Percentiles rank a stretch among this genome's conserved stretches.
Conservation (phyloP, 2,329 filamentous ascomycete genomes). For the Paramyrothecium roridum region DNA sequence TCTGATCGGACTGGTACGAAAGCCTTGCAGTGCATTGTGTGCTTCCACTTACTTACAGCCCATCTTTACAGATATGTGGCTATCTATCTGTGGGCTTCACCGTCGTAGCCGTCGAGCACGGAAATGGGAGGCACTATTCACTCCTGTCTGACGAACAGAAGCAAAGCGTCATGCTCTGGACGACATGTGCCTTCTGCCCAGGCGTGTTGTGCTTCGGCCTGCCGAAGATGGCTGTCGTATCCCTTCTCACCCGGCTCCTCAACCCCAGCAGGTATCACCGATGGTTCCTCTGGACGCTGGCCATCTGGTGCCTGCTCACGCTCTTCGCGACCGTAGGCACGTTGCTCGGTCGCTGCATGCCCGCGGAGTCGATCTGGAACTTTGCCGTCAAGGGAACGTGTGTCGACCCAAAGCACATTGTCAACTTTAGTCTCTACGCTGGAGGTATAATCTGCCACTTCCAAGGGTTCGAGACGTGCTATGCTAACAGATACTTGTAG, state of each 20-base stretch:
- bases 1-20: conserved; percentile 7
- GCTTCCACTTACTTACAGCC: background rate
- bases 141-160: conserved; percentile 24
- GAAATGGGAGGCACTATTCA: conserved; percentile 35
- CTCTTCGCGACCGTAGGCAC: conserved; percentile 33
- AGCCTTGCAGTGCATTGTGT: no score
- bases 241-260: conserved; percentile 32
- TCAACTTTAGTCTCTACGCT: conserved; percentile 35
- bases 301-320: conserved; percentile 21
- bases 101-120: conserved; percentile 28
- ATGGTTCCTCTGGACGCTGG: conserved; percentile 33
- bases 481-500: conserved; percentile 8
- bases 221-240: conserved; percentile 38
- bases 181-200: conserved; percentile 30
- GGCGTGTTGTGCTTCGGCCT: conserved; percentile 35
- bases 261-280: conserved; percentile 29
- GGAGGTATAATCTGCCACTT: conserved; percentile 25
- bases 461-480: background rate
- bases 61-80: conserved; percentile 20
- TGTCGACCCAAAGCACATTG: conserved; percentile 19
- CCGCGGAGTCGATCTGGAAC: conserved; percentile 35
- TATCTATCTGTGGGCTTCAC: conserved; percentile 30
- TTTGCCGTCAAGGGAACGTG: conserved; percentile 28
- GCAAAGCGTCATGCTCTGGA: conserved; percentile 28
- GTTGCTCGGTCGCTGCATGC: conserved; percentile 39